A percentile compares a stretch with the other conserved stretches of the same genome.
These are phyloP conservation scores for Ramaria sp. DNA, from an alignment of 768 basidiomycete genomes.

Conservation along the genomic window DNA sequence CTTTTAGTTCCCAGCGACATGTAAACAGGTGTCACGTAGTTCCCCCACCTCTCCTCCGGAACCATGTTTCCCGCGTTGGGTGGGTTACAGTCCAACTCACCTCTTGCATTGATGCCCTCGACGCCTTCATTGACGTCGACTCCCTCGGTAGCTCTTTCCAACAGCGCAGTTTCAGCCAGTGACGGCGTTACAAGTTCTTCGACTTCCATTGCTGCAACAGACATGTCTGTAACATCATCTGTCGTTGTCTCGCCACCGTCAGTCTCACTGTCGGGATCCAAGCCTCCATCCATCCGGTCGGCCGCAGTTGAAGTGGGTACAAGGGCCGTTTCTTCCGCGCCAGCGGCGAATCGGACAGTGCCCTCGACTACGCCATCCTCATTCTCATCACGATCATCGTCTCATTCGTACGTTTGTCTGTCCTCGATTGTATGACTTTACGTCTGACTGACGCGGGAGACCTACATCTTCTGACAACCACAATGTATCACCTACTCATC, in stretches of 20 bases:
- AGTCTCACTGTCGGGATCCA: background rate
- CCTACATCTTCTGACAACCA: background rate
- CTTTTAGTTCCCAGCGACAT: background rate
- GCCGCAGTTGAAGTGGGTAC: background rate
- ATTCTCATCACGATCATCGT: background rate
- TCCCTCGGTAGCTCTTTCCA: background rate
- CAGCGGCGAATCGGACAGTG: background rate
- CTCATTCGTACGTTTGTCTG: background rate
- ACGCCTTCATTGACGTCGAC: conserved; percentile 9
- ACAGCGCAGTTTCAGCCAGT: background rate
- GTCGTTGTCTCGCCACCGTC: background rate
- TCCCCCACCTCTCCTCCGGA: background rate
- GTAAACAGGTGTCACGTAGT: background rate
- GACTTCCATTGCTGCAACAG: background rate
- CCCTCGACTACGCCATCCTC: background rate
- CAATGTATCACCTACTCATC: background rate
- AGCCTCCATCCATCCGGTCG: background rate
- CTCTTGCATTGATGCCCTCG: background rate
- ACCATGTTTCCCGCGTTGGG: background rate
- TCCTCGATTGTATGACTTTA: background rate
- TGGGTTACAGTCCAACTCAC: background rate
- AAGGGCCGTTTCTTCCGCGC: background rate
- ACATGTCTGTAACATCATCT: background rate
- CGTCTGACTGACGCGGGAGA: background rate
- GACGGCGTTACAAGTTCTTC: background rate